Evolutionary conservation across 1,139 yeast genomes (phyloP).

Genomic region (Candida sanyaensis): DNA sequence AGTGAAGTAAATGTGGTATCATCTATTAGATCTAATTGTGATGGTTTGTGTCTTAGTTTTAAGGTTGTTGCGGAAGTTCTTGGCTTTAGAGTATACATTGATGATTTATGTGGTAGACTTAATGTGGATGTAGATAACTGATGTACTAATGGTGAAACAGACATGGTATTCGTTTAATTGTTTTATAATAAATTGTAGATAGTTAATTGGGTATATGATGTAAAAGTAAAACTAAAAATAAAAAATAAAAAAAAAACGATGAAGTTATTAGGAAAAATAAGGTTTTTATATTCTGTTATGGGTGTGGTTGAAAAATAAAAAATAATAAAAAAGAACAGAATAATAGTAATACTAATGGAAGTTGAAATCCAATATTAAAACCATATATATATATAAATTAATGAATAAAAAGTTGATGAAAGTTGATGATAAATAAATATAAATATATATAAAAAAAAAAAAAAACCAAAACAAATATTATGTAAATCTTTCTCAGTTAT

Average conservation of each 20-base stretch:
- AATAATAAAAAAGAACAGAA: no score
- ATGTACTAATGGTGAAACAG: conserved; percentile 1
- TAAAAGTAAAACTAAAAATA: neutral
- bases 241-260: neutral
- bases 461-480: no score
- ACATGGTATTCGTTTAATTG: neutral
- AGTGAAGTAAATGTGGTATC: conserved; percentile 63
- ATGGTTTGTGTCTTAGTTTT: conserved; percentile 35
- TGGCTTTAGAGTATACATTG: conserved; percentile 2
- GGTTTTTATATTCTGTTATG: no score
- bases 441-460: no score
- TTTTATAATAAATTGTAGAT: neutral
- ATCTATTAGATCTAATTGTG: conserved; percentile 64
- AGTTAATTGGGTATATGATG: neutral
- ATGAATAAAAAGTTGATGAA: neutral
- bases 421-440: no score
- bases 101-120: neutral
- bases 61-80: neutral
- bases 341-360: neutral
- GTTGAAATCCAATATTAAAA: neutral
- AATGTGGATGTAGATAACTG: neutral
- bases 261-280: neutral
- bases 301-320: no score
- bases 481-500: no score
- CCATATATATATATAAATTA: neutral